These are phyloP conservation scores for Trametes sanguinea DNA, from an alignment of 768 basidiomycete genomes.

Conservation along the genomic window DNA sequence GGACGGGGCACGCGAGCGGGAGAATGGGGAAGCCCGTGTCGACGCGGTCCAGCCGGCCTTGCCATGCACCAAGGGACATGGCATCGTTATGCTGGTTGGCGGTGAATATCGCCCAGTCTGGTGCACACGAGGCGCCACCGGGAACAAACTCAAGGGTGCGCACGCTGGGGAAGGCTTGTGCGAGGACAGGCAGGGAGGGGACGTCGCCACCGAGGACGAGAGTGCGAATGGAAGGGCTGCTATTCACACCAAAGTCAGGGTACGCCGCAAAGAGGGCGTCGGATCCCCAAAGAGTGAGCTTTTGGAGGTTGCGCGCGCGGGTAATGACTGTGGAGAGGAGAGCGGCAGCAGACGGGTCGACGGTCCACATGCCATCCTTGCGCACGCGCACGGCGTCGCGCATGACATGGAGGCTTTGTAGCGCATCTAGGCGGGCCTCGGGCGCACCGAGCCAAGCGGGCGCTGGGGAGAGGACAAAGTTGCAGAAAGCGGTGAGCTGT, in stretches of 20 bases:
- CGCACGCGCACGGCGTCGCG: conserved; percentile 23
- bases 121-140: conserved; percentile 18
- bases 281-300: conserved; percentile 23
- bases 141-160: conserved; percentile 18
- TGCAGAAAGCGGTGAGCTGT: conserved; percentile 23
- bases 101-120: conserved; percentile 17
- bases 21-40: conserved; percentile 21
- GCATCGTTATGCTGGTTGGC: not conserved
- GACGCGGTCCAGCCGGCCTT: conserved; percentile 15
- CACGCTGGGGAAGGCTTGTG: conserved; percentile 22
- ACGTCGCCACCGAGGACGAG: conserved; percentile 25
- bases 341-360: conserved; percentile 11
- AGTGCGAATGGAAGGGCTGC: conserved; percentile 17
- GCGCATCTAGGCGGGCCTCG: conserved; percentile 11
- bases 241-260: conserved; percentile 16
- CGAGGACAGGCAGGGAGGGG: conserved; percentile 17
- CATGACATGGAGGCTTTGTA: conserved; percentile 18
- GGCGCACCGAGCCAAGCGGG: conserved; percentile 20
- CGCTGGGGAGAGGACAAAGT: conserved; percentile 16
- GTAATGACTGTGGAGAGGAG: conserved; percentile 18
- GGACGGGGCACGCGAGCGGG: conserved; percentile 13
- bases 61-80: conserved; percentile 7
- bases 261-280: conserved; percentile 20
- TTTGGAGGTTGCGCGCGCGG: conserved; percentile 18
- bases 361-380: conserved; percentile 12